Evolutionary conservation across 176 grass and related monocot genomes (phyloP).

Genomic region (Chrysopogon serrulatus): DNA sequence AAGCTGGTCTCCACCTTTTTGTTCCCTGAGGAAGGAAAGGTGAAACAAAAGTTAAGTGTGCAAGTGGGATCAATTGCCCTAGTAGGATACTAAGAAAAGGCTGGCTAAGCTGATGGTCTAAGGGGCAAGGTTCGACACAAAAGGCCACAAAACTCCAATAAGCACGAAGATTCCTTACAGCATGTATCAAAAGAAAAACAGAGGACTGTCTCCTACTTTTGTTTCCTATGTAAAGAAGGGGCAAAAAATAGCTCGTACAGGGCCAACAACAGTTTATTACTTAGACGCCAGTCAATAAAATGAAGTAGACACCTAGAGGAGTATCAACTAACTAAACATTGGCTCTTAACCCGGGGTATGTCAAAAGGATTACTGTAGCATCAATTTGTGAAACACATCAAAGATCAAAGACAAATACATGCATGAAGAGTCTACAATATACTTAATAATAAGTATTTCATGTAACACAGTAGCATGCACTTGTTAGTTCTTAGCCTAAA

Average conservation of each 20-base stretch:
- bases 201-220: slow-evolving; percentile 38
- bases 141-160: slow-evolving; percentile 44
- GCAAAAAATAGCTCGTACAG: slow-evolving; percentile 12
- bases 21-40: slow-evolving; percentile 48
- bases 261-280: slow-evolving; percentile 32
- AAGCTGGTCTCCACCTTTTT: slow-evolving; percentile 47
- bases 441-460: slow-evolving; percentile 9
- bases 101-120: slow-evolving; percentile 47
- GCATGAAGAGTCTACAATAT: slow-evolving; percentile 26
- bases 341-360: not conserved
- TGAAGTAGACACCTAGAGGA: slow-evolving; percentile 33
- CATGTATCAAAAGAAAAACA: slow-evolving; percentile 33
- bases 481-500: slow-evolving; percentile 22
- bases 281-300: slow-evolving; percentile 27
- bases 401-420: slow-evolving; percentile 23
- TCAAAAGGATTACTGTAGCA: slow-evolving; percentile 10
- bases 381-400: slow-evolving; percentile 22
- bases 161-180: slow-evolving; percentile 42
- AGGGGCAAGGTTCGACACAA: slow-evolving; percentile 28
- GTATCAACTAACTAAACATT: slow-evolving; percentile 35
- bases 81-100: slow-evolving; percentile 47
- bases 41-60: slow-evolving; percentile 26
- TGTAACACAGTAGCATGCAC: not conserved
- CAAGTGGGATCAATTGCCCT: slow-evolving; percentile 39
- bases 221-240: slow-evolving; percentile 20